Evolutionary conservation across 202 grass and related monocot species (phyloP).

Genomic region (Bolboschoenoplectus hybrid): DNA sequence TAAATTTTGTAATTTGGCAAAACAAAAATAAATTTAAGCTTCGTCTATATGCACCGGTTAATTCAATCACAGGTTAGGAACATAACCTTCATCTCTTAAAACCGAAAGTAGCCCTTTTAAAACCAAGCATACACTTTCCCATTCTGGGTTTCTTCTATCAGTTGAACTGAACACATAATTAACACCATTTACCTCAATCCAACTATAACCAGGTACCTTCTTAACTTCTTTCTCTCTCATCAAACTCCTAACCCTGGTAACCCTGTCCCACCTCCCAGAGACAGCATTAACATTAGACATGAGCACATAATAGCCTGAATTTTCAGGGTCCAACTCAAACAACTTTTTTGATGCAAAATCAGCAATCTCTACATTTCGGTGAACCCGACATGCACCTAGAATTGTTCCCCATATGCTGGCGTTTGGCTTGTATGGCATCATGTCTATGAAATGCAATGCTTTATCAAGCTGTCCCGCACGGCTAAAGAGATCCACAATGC

Average conservation of each 20-base stretch:
- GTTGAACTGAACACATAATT: conserved; percentile 77
- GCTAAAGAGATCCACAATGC: conserved; percentile 79
- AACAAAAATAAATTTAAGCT: neutral
- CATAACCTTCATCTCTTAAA: conserved; percentile 77
- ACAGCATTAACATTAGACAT: conserved; percentile 88
- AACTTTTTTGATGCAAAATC: conserved; percentile 67
- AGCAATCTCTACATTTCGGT: conserved; percentile 69
- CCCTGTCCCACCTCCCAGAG: conserved; percentile 77
- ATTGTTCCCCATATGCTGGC: conserved; percentile 86
- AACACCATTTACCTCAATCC: conserved; percentile 71
- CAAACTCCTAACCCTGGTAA: conserved; percentile 72
- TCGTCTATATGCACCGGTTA: conserved; percentile 38
- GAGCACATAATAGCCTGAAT: conserved; percentile 93
- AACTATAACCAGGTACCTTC: conserved; percentile 84
- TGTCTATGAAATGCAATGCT: conserved; percentile 59
- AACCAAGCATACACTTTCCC: conserved; percentile 60
- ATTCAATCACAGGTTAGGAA: conserved; percentile 49
- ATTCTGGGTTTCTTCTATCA: conserved; percentile 71
- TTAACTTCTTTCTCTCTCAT: conserved; percentile 81
- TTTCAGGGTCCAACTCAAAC: conserved; percentile 67
- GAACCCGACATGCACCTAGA: conserved; percentile 70
- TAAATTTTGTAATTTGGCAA: neutral
- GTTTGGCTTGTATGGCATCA: conserved; percentile 78
- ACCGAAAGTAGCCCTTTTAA: conserved; percentile 67
- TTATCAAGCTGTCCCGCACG: conserved; percentile 67